A percentile compares a stretch with the other conserved stretches of the same genome.
Conservation (phyloP, 345 rosid genomes). For the Acer negundo region DNA sequence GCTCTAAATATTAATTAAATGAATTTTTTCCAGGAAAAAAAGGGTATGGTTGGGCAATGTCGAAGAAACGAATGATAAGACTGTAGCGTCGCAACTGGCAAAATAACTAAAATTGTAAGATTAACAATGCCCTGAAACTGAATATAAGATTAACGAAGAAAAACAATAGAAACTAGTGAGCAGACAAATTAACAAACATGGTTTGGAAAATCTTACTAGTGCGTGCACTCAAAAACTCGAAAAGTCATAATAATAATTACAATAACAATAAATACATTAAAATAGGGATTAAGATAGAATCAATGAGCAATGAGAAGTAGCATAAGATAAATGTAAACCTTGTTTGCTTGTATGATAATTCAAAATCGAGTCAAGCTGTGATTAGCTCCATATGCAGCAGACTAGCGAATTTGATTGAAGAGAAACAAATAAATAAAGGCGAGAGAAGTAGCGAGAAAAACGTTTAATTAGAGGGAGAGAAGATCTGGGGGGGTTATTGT, state of each 20-base stretch:
- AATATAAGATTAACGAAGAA: background rate
- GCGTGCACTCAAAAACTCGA: too few relatives aligned
- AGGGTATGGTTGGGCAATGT: background rate
- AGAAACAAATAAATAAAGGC: background rate
- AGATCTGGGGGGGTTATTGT: background rate
- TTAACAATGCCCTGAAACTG: background rate
- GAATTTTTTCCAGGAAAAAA: too few relatives aligned
- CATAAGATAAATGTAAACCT: background rate
- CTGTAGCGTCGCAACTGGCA: too few relatives aligned
- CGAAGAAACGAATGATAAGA: background rate
- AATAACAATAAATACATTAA: background rate
- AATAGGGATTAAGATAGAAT: background rate
- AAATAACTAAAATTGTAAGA: too few relatives aligned
- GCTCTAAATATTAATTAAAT: background rate
- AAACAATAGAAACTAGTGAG: background rate
- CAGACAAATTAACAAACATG: background rate
- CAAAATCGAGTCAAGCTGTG: background rate
- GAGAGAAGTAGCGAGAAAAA: slow-evolving; percentile 24
- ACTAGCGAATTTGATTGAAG: background rate
- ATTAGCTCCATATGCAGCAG: background rate
- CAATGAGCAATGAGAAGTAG: background rate
- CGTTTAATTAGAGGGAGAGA: slow-evolving; percentile 23
- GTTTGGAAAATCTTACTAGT: too few relatives aligned
- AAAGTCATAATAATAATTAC: background rate
- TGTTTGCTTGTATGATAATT: background rate